A percentile compares a stretch with the other conserved stretches of the same genome.
These are phyloP conservation scores for Pyrenophora tritici-repentis DNA, from an alignment of 2,329 filamentous ascomycete genomes.

Conservation along the genomic window DNA sequence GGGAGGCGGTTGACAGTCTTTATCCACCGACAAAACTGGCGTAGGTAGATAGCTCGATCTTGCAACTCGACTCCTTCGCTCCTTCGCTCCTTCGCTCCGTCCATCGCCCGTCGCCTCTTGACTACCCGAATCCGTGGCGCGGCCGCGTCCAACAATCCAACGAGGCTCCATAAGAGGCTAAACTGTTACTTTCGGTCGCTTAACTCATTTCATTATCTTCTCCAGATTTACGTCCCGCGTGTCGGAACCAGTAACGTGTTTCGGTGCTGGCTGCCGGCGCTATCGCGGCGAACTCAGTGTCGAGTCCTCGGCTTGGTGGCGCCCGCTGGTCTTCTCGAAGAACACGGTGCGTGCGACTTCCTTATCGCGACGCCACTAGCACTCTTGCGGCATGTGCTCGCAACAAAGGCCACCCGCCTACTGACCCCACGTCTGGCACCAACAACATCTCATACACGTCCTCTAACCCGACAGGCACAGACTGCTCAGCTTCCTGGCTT, in stretches of 20 bases:
- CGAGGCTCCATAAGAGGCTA: neutral
- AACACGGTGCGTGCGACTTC: slow-evolving; percentile 7
- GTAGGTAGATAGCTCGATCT: too few relatives aligned
- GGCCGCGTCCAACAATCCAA: too few relatives aligned
- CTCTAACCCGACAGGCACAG: neutral
- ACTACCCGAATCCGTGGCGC: too few relatives aligned
- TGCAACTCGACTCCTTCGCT: too few relatives aligned
- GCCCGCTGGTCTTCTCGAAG: slow-evolving; percentile 12
- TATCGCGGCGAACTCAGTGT: slow-evolving; percentile 4
- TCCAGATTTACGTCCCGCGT: slow-evolving; percentile 17
- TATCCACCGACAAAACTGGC: too few relatives aligned
- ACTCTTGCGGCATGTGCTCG: slow-evolving; percentile 16
- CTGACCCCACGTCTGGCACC: slow-evolving; percentile 1
- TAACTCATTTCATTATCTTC: slow-evolving; percentile 4
- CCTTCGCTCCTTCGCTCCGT: too few relatives aligned
- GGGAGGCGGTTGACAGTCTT: neutral
- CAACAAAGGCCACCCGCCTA: neutral
- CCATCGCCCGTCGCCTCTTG: too few relatives aligned
- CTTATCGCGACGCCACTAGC: slow-evolving; percentile 8
- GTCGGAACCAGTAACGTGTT: slow-evolving; percentile 5
- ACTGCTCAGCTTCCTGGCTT: neutral
- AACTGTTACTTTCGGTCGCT: slow-evolving; percentile 10
- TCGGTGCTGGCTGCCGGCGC: slow-evolving; percentile 7
- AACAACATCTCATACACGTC: slow-evolving; percentile 1
- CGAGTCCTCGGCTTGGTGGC: slow-evolving; percentile 10